phyloP scores from a whole-genome alignment of 805 yeast genomes.

The Kodamaea nitidulidarum region DNA sequence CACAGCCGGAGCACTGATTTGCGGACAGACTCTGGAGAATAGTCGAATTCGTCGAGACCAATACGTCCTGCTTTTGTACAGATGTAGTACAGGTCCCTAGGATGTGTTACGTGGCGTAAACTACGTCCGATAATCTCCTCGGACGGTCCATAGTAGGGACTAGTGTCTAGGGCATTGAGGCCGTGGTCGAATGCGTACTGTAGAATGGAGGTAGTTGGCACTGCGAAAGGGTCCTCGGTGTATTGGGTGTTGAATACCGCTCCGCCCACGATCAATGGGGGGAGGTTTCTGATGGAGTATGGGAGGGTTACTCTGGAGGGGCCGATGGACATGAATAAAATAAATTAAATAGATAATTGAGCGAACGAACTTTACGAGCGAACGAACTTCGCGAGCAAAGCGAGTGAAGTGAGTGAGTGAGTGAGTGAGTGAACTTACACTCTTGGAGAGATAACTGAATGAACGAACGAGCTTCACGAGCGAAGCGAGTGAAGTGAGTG shows the following conservation, averaged over 20 bases:
- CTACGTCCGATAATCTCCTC: conserved; percentile 73
- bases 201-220: conserved; percentile 59
- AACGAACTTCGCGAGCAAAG: too few relatives aligned
- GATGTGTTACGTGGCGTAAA: conserved; percentile 32
- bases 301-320: conserved; percentile 16
- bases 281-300: conserved; percentile 31
- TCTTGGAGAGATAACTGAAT: too few relatives aligned
- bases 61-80: conserved; percentile 88
- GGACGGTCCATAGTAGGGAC: conserved; percentile 91
- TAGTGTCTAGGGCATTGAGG: conserved; percentile 77
- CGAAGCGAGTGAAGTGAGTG: too few relatives aligned
- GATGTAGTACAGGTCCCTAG: conserved; percentile 62
- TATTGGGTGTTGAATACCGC: conserved; percentile 84
- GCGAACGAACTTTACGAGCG: too few relatives aligned
- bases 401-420: too few relatives aligned
- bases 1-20: conserved; percentile 64
- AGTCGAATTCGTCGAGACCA: conserved; percentile 67
- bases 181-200: conserved; percentile 62
- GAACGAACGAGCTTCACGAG: too few relatives aligned
- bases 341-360: background rate
- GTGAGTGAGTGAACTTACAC: too few relatives aligned
- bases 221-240: conserved; percentile 57
- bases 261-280: conserved; percentile 77
- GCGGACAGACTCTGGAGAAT: conserved; percentile 56
- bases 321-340: conserved; percentile 15